Evolutionary conservation across 2,329 filamentous ascomycete genomes (phyloP).

Genomic region (Teratosphaeria zuluensis): DNA sequence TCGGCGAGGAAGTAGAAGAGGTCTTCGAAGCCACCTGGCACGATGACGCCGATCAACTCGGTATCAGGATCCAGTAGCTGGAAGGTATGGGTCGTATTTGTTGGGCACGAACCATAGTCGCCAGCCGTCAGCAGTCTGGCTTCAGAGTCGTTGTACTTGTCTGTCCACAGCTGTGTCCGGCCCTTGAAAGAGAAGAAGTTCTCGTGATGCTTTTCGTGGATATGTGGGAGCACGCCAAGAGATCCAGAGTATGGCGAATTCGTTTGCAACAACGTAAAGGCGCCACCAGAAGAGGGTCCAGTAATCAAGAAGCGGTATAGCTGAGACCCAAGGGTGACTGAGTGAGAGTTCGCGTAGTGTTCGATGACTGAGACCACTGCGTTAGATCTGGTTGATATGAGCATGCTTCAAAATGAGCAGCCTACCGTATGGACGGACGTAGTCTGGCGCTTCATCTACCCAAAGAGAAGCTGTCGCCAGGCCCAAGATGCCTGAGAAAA

Average conservation of each 20-base stretch:
- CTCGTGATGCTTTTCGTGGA: neutral
- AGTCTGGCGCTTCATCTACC: neutral
- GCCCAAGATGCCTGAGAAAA: neutral
- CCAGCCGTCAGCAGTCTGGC: slow-evolving; percentile 34
- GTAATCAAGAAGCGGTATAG: neutral
- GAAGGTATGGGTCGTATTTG: slow-evolving; percentile 41
- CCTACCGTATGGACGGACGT: neutral
- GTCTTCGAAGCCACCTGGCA: slow-evolving; percentile 41
- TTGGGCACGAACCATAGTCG: slow-evolving; percentile 38
- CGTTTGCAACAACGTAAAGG: neutral
- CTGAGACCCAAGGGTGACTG: neutral
- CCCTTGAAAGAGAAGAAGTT: slow-evolving; percentile 9
- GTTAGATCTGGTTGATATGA: neutral
- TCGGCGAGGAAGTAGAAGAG: slow-evolving; percentile 27
- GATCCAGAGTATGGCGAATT: neutral
- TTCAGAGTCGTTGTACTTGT: slow-evolving; percentile 24
- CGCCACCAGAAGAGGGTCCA: neutral
- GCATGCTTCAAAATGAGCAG: neutral
- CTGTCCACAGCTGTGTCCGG: slow-evolving; percentile 38
- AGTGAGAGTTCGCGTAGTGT: neutral
- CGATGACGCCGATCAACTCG: slow-evolving; percentile 37
- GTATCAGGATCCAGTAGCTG: slow-evolving; percentile 40
- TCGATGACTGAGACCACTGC: neutral
- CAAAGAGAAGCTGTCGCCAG: neutral
- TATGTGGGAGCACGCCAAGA: neutral